Conservation (phyloP, 805 yeast species). For the Metschnikowia noctiluminum region DNA sequence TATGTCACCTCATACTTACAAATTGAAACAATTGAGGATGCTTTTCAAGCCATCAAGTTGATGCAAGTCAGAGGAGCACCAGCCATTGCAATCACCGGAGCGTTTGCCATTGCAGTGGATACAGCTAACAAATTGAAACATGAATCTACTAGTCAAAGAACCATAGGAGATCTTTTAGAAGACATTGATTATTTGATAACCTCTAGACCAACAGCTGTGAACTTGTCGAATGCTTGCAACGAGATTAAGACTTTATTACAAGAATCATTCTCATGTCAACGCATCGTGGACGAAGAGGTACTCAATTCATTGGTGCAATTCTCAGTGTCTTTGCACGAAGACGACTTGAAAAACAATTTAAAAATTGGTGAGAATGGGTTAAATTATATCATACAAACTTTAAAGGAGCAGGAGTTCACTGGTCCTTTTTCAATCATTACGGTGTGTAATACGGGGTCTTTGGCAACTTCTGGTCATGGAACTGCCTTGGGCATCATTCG, state of each 20-base stretch:
- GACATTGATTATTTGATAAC: slow-evolving; percentile 64
- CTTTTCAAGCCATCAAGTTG: slow-evolving; percentile 73
- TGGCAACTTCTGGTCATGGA: slow-evolving; percentile 97
- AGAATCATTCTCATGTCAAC: slow-evolving; percentile 12
- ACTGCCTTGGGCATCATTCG: slow-evolving; percentile 93
- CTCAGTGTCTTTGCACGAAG: slow-evolving; percentile 57
- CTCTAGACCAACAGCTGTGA: slow-evolving; percentile 95
- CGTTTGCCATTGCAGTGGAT: slow-evolving; percentile 79
- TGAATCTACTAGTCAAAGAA: slow-evolving; percentile 13
- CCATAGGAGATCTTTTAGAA: slow-evolving; percentile 33
- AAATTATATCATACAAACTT: slow-evolving; percentile 50
- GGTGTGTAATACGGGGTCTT: slow-evolving; percentile 93
- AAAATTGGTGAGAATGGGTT: slow-evolving; percentile 81
- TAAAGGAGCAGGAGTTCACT: slow-evolving; percentile 45
- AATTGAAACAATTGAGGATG: slow-evolving; percentile 65
- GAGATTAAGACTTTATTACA: slow-evolving; percentile 41
- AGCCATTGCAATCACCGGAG: slow-evolving; percentile 94
- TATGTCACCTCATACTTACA: slow-evolving; percentile 67
- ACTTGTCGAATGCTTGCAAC: slow-evolving; percentile 70
- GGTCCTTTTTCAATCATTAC: slow-evolving; percentile 82
- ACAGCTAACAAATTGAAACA: slow-evolving; percentile 31
- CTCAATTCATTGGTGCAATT: slow-evolving; percentile 39
- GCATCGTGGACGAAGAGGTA: slow-evolving; percentile 20
- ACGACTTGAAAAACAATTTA: slow-evolving; percentile 75
- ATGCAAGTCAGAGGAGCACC: slow-evolving; percentile 99